These are phyloP conservation scores for Volvox carteri DNA, from an alignment of 163 green algal genomes.

Conservation along the genomic window DNA sequence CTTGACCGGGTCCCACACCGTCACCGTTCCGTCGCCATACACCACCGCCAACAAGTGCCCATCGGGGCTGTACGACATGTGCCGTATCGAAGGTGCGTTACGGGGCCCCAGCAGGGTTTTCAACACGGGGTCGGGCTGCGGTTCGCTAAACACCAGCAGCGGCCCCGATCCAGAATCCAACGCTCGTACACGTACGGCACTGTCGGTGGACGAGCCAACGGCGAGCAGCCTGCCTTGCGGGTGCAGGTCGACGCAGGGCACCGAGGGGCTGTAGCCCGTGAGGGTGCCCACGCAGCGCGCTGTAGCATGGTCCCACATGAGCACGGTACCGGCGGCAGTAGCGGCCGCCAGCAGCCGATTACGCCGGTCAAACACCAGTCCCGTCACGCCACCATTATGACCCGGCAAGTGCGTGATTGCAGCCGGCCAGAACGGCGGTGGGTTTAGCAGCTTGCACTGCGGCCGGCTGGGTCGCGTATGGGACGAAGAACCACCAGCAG, in stretches of 20 bases:
- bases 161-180: background rate
- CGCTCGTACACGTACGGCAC: background rate
- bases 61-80: slow-evolving; percentile 53
- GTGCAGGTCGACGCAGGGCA: slow-evolving; percentile 33
- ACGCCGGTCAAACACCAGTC: slow-evolving; percentile 7
- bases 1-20: slow-evolving; percentile 38
- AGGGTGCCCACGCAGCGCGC: background rate
- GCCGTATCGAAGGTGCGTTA: background rate
- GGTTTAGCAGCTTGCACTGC: slow-evolving; percentile 38
- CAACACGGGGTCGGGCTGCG: background rate
- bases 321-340: slow-evolving; percentile 1
- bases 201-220: slow-evolving; percentile 26
- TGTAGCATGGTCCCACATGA: slow-evolving; percentile 30
- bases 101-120: slow-evolving; percentile 11
- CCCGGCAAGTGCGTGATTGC: slow-evolving; percentile 21
- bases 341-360: slow-evolving; percentile 26
- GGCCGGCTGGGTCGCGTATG: background rate
- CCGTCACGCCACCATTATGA: slow-evolving; percentile 19
- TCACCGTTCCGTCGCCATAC: slow-evolving; percentile 43
- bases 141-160: slow-evolving; percentile 14
- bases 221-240: slow-evolving; percentile 12
- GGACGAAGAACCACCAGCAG: too few relatives aligned
- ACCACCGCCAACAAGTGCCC: slow-evolving; percentile 45
- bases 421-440: slow-evolving; percentile 30
- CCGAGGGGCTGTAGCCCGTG: slow-evolving; percentile 7